phyloP scores from a whole-genome alignment of 345 rosid genomes.

The Kernera saxatilis region DNA sequence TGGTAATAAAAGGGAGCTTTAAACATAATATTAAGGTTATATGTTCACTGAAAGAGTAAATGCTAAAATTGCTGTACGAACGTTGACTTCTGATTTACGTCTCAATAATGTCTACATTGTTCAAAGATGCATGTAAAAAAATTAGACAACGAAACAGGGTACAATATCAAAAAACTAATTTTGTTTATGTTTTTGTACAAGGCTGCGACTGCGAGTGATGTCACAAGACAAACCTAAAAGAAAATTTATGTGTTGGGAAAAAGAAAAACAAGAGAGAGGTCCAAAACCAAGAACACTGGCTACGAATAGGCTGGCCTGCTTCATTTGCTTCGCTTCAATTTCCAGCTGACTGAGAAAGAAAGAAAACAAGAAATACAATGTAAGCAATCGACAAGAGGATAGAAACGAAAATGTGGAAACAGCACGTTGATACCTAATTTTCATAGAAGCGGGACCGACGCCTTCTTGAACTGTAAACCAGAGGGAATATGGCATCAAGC shows the following conservation, averaged over 20 bases:
- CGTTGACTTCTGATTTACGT: neutral
- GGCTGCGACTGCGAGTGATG: slow-evolving; percentile 18
- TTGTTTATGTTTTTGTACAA: slow-evolving; percentile 29
- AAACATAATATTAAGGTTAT: neutral
- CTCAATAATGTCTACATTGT: neutral
- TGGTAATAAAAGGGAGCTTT: neutral
- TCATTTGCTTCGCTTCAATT: slow-evolving; percentile 7
- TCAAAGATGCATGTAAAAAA: neutral
- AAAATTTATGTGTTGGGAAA: neutral
- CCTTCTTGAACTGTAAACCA: slow-evolving; percentile 58
- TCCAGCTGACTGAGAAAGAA: neutral
- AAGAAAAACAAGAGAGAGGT: neutral
- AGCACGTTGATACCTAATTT: slow-evolving; percentile 40
- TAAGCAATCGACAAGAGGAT: neutral
- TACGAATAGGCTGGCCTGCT: slow-evolving; percentile 2
- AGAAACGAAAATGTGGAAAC: neutral
- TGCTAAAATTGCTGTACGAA: neutral
- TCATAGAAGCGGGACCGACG: slow-evolving; percentile 72
- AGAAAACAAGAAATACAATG: neutral
- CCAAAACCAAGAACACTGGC: slow-evolving; percentile 25
- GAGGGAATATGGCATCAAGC: slow-evolving; percentile 1
- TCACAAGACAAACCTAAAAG: slow-evolving; percentile 27
- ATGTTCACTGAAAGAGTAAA: neutral
- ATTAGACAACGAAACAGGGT: neutral
- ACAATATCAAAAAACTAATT: slow-evolving; percentile 7